Conservation (phyloP, 805 yeast genomes). For the Wickerhamiella qilinensis region DNA sequence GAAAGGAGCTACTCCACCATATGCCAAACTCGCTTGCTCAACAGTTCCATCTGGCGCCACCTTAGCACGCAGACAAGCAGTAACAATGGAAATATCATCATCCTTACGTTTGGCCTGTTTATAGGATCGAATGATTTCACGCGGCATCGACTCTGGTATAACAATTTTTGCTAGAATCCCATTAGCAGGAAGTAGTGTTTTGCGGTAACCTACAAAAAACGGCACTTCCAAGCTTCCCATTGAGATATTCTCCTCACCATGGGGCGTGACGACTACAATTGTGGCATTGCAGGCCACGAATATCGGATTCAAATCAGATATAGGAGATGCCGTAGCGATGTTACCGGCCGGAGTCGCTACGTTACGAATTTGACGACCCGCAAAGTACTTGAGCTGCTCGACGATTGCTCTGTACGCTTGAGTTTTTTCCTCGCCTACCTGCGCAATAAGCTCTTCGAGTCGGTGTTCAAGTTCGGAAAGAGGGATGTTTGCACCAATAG, state of each 20-base stretch:
- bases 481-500: slow-evolving; percentile 29
- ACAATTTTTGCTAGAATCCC: slow-evolving; percentile 24
- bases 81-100: slow-evolving; percentile 35
- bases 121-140: slow-evolving; percentile 26
- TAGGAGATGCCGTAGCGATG: slow-evolving; percentile 34
- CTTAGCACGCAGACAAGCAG: slow-evolving; percentile 24
- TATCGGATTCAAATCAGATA: slow-evolving; percentile 32
- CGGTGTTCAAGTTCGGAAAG: slow-evolving; percentile 26
- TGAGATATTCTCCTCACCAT: slow-evolving; percentile 19
- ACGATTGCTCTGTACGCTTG: slow-evolving; percentile 26
- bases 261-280: slow-evolving; percentile 23
- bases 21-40: slow-evolving; percentile 23
- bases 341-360: slow-evolving; percentile 36
- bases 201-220: slow-evolving; percentile 30
- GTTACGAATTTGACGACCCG: slow-evolving; percentile 34
- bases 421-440: slow-evolving; percentile 15
- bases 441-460: slow-evolving; percentile 19
- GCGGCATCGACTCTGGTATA: slow-evolving; percentile 25
- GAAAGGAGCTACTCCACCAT: slow-evolving; percentile 35
- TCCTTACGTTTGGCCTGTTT: slow-evolving; percentile 35
- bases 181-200: slow-evolving; percentile 25
- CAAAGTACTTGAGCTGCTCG: slow-evolving; percentile 30
- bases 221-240: slow-evolving; percentile 23
- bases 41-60: slow-evolving; percentile 8
- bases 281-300: slow-evolving; percentile 28